A percentile compares a stretch with the other conserved stretches of the same genome.
These are phyloP conservation scores for Pachyrhizus erosus DNA, from an alignment of 306 rosid genomes.

Conservation along the genomic window DNA sequence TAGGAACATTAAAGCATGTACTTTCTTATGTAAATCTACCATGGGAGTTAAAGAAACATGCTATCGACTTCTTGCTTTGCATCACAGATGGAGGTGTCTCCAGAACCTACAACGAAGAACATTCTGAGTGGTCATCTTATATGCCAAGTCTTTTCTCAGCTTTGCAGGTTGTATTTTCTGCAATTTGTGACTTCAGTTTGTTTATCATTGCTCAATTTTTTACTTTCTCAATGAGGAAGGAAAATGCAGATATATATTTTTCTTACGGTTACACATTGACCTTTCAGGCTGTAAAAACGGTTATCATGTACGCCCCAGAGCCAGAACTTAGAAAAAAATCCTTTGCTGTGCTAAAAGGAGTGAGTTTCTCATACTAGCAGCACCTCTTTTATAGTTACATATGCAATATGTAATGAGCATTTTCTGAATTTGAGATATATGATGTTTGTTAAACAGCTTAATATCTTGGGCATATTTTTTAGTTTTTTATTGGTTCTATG, in stretches of 20 bases:
- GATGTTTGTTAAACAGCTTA: conserved; percentile 24
- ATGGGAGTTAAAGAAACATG: conserved; percentile 76
- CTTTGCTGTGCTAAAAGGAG: conserved; percentile 73
- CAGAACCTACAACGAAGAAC: conserved; percentile 46
- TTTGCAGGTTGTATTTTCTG: conserved; percentile 69
- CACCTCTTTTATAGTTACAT: not conserved
- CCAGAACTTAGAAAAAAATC: conserved; percentile 64
- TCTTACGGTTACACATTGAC: conserved; percentile 39
- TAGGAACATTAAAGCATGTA: conserved; percentile 75
- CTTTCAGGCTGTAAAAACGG: conserved; percentile 81
- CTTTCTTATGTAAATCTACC: conserved; percentile 67
- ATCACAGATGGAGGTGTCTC: conserved; percentile 55
- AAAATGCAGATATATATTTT: conserved; percentile 17
- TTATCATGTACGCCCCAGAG: conserved; percentile 72
- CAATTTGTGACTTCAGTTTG: not conserved
- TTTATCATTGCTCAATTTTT: conserved; percentile 9
- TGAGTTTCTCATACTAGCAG: conserved; percentile 44
- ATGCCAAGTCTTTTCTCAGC: conserved; percentile 71
- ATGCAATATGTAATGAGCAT: conserved; percentile 19
- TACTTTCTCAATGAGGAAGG: conserved; percentile 28
- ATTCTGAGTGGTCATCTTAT: conserved; percentile 53
- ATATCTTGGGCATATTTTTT: conserved; percentile 19
- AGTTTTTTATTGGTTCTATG: conserved; percentile 14
- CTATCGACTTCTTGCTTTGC: conserved; percentile 73
- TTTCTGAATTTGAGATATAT: conserved; percentile 24